These are phyloP conservation scores for Lepidopterella palustris DNA, from an alignment of 495 filamentous ascomycete species.

Conservation along the genomic window DNA sequence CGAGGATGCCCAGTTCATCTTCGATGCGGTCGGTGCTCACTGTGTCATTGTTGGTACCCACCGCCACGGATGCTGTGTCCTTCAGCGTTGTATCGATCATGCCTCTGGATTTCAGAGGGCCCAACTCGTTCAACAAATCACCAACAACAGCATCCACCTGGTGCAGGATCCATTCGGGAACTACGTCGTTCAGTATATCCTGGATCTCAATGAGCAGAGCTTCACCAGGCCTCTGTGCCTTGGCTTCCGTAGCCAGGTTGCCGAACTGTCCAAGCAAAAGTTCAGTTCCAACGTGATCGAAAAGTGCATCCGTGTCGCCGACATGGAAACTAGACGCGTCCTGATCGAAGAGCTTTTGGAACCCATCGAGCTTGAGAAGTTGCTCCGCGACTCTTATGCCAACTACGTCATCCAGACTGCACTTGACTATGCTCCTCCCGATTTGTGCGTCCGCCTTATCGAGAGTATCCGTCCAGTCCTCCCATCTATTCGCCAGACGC, in stretches of 20 bases:
- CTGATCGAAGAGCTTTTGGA: constrained; percentile 78
- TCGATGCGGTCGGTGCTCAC: constrained; percentile 77
- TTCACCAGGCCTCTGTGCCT: constrained; percentile 82
- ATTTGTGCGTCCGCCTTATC: constrained; percentile 46
- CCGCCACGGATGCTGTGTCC: constrained; percentile 94
- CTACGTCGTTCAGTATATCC: constrained; percentile 97
- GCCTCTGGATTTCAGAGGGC: constrained; percentile 83
- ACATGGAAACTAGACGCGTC: constrained; percentile 59
- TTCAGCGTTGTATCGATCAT: constrained; percentile 97
- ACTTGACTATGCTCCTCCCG: constrained; percentile 24
- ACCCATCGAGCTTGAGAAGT: constrained; percentile 69
- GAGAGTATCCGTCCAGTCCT: constrained; percentile 79
- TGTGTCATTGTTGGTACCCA: constrained; percentile 93
- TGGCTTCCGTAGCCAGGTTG: constrained; percentile 67
- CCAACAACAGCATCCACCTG: constrained; percentile 67
- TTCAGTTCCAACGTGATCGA: constrained; percentile 99
- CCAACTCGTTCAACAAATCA: constrained; percentile 80
- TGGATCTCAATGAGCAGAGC: constrained; percentile 74
- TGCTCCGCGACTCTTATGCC: constrained; percentile 84
- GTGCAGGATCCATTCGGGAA: constrained; percentile 98
- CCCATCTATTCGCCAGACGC: constrained; percentile 74
- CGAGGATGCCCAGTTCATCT: constrained; percentile 88
- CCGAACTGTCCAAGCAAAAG: constrained; percentile 84
- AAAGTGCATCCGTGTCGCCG: constrained; percentile 84
- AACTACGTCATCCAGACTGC: constrained; percentile 99